Conservation (phyloP, 2,329 filamentous ascomycete genomes). For the Colletotrichum liriopes region DNA sequence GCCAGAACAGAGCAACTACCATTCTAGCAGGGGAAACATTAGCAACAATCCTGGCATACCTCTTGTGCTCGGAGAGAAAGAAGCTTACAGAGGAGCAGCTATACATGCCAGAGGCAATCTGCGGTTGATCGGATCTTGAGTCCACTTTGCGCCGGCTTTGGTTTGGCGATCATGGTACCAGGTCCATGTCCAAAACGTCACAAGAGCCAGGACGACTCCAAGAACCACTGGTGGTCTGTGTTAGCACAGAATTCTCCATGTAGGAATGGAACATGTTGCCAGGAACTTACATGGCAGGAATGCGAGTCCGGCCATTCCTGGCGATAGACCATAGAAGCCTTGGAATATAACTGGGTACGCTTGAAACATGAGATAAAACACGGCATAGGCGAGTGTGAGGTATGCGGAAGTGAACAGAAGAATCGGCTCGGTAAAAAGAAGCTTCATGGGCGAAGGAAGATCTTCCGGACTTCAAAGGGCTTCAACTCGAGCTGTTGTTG, state of each 20-base stretch:
- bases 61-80: neutral
- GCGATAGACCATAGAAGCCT: conserved; percentile 60
- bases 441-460: conserved; percentile 63
- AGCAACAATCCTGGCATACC: neutral
- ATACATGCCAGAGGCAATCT: conserved; percentile 65
- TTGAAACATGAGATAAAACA: conserved; percentile 67
- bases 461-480: conserved; percentile 58
- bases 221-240: conserved; percentile 45
- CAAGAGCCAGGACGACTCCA: conserved; percentile 21
- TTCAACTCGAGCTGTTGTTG: conserved; percentile 50
- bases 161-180: conserved; percentile 48
- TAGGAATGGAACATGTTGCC: conserved; percentile 49
- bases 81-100: conserved; percentile 72
- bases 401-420: conserved; percentile 64
- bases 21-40: conserved; percentile 52
- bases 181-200: conserved; percentile 47
- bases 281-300: conserved; percentile 63
- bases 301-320: conserved; percentile 62
- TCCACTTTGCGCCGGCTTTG: conserved; percentile 50
- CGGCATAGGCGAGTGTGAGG: conserved; percentile 66
- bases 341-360: conserved; percentile 67
- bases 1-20: conserved; percentile 72
- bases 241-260: neutral
- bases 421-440: conserved; percentile 66
- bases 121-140: conserved; percentile 52